A percentile compares a stretch with the other conserved stretches of the same genome.
Conservation (phyloP, 805 yeast genomes). For the Metschnikowia sp. region DNA sequence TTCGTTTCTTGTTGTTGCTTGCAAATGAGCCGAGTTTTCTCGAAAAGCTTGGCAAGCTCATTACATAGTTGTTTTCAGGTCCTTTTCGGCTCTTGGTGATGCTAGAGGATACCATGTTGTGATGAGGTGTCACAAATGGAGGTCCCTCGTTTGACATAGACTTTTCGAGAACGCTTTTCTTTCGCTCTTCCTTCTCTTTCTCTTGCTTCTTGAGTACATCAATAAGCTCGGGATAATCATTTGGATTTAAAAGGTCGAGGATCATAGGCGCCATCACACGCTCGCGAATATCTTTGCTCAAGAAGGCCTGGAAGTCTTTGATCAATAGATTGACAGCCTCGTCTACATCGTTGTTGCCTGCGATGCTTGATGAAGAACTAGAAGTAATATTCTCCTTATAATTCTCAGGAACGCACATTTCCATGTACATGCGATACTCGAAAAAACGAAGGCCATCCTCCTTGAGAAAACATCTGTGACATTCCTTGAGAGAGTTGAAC, state of each 20-base stretch:
- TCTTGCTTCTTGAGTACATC: slow-evolving; percentile 33
- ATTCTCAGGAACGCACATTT: slow-evolving; percentile 49
- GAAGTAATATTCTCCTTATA: slow-evolving; percentile 20
- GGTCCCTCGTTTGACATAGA: neutral
- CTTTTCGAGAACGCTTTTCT: slow-evolving; percentile 4
- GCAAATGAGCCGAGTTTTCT: slow-evolving; percentile 26
- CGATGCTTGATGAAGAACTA: slow-evolving; percentile 7
- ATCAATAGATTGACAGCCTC: slow-evolving; percentile 58
- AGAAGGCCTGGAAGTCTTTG: slow-evolving; percentile 59
- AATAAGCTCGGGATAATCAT: slow-evolving; percentile 50
- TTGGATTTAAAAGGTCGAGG: slow-evolving; percentile 56
- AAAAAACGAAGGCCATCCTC: slow-evolving; percentile 57
- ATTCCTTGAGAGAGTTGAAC: slow-evolving; percentile 58
- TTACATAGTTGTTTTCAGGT: slow-evolving; percentile 5
- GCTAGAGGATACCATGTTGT: slow-evolving; percentile 1
- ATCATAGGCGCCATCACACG: slow-evolving; percentile 69
- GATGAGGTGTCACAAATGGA: neutral
- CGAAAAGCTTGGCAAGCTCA: slow-evolving; percentile 33
- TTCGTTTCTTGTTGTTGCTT: slow-evolving; percentile 25
- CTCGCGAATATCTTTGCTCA: slow-evolving; percentile 71
- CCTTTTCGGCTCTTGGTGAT: neutral
- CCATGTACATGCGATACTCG: slow-evolving; percentile 54
- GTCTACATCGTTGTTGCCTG: slow-evolving; percentile 39
- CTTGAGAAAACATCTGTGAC: slow-evolving; percentile 53
- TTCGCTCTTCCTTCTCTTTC: slow-evolving; percentile 14